Percentiles rank a stretch among this genome's conserved stretches.
These are phyloP conservation scores for Cucurbita argyrosperma DNA, from an alignment of 306 rosid species.

Conservation along the genomic window DNA sequence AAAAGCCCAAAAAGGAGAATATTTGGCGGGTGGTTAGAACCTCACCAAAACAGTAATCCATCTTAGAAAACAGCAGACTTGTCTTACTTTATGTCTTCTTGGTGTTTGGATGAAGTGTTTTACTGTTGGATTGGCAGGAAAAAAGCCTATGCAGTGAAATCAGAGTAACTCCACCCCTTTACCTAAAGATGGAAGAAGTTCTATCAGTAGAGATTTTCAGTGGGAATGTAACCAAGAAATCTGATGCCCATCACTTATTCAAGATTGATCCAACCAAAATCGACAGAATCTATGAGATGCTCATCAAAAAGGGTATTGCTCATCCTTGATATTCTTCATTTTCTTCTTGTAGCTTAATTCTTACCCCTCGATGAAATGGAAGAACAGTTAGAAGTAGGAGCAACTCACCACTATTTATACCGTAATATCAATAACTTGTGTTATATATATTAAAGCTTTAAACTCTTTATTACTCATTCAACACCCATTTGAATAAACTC, in stretches of 20 bases:
- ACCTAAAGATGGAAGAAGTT: constrained; percentile 67
- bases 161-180: constrained; percentile 40
- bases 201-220: constrained; percentile 44
- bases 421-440: neutral
- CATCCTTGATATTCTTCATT: constrained; percentile 29
- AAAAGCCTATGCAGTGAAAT: constrained; percentile 61
- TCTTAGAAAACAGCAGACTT: neutral
- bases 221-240: constrained; percentile 41
- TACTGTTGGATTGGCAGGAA: constrained; percentile 39
- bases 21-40: too few relatives aligned
- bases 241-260: constrained; percentile 74
- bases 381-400: neutral
- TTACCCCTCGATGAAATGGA: neutral
- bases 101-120: neutral
- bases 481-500: neutral
- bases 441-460: neutral
- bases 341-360: neutral
- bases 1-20: too few relatives aligned
- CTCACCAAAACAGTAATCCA: neutral
- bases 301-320: constrained; percentile 66
- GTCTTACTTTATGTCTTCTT: neutral
- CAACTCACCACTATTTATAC: neutral
- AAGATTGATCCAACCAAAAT: constrained; percentile 49
- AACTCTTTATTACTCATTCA: neutral
- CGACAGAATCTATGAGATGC: constrained; percentile 81